Evolutionary conservation across 192 early-diverging fungal species (phyloP), one percentile per base, ranked within the genome.

Genomic region (Dissophora globulifera): DNA sequence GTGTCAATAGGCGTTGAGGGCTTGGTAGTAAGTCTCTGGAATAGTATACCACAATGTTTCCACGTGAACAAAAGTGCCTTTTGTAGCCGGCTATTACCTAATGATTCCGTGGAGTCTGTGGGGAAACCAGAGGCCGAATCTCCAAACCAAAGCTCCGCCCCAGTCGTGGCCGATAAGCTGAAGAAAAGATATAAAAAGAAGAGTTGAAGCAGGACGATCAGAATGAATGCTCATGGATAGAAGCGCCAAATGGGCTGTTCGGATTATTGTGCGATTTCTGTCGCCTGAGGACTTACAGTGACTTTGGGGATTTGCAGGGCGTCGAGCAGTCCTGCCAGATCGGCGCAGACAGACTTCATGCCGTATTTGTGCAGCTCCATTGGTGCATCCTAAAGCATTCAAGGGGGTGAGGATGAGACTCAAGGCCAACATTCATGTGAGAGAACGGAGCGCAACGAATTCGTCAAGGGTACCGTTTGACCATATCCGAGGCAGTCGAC

Each of bases 321-420:
- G 63, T 91, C 88, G 40, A 92, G 75, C 29, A 93, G 58, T 32
- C 55, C 81, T 12, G 55, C 81, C n/a, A 92, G 40, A 40, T 92
- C 87, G 22, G 66, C 59, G 47, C 65, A 81, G 8, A 89, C 55
- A 35, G 60, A 81, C 43, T 86, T 87, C n/a, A 78, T 62, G 9
- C 86, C 84, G 67, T 90, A 93, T 26, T 58, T 48, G 11, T 78
- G 50, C 12, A 75, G n/a, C 17, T 76, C 81, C 26, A 75, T 54
- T 0, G 87, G 87, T 1, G 69, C 19, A 50, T 71, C 69, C 69
- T 71, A 55, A 9, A 13, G 13, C 35, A 13, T 9, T 38, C 35
- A 6, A 38, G 35, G 7, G 13, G 35, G 13, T 9, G 35, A 13
- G 35, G n/a, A n/a, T n/a, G n/a, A n/a, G n/a, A n/a, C n/a, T n/a